Percentiles rank a stretch among this genome's conserved stretches.
Evolutionary conservation across 2,329 filamentous ascomycete species (phyloP).

Genomic region (Fusarium armeniacum): DNA sequence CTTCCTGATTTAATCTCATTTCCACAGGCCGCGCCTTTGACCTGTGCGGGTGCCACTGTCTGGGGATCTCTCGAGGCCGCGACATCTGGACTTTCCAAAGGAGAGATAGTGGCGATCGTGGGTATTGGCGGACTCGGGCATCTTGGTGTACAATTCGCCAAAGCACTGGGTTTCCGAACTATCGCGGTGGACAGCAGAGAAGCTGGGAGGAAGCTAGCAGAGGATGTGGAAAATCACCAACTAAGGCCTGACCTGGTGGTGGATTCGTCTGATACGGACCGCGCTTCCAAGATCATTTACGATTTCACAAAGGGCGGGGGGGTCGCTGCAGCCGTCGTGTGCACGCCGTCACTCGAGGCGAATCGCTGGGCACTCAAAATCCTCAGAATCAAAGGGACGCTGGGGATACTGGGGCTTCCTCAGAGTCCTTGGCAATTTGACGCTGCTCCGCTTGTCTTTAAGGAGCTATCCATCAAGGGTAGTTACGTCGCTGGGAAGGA

Average conservation of each 20-base stretch:
- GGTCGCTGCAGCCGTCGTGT: slow-evolving; percentile 5
- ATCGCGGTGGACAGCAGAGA: slow-evolving; percentile 23
- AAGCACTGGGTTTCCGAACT: slow-evolving; percentile 15
- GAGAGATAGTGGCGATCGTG: slow-evolving; percentile 1
- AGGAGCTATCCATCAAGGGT: slow-evolving; percentile 9
- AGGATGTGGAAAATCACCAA: background rate
- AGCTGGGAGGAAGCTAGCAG: slow-evolving; percentile 17
- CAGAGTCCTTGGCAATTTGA: slow-evolving; percentile 16
- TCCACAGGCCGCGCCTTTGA: slow-evolving; percentile 14
- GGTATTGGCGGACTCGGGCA: slow-evolving; percentile 16
- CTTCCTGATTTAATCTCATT: slow-evolving; percentile 9
- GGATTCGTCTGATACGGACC: slow-evolving; percentile 9
- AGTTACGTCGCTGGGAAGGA: slow-evolving; percentile 10
- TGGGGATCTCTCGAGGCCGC: slow-evolving; percentile 20
- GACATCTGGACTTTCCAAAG: background rate
- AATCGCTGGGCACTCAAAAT: slow-evolving; percentile 18
- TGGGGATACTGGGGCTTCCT: slow-evolving; percentile 14
- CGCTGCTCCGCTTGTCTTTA: slow-evolving; percentile 16
- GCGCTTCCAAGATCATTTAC: slow-evolving; percentile 3
- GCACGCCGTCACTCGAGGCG: slow-evolving; percentile 12
- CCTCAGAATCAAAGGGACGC: slow-evolving; percentile 11
- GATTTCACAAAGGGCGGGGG: slow-evolving; percentile 16
- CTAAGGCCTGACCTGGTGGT: slow-evolving; percentile 10
- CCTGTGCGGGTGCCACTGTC: slow-evolving; percentile 20
- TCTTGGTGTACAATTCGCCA: slow-evolving; percentile 17